Percentiles rank a stretch among this genome's conserved stretches.
phyloP scores from a whole-genome alignment of 192 early-diverging fungal species.

The Gaertneriomyces semiglobifer region DNA sequence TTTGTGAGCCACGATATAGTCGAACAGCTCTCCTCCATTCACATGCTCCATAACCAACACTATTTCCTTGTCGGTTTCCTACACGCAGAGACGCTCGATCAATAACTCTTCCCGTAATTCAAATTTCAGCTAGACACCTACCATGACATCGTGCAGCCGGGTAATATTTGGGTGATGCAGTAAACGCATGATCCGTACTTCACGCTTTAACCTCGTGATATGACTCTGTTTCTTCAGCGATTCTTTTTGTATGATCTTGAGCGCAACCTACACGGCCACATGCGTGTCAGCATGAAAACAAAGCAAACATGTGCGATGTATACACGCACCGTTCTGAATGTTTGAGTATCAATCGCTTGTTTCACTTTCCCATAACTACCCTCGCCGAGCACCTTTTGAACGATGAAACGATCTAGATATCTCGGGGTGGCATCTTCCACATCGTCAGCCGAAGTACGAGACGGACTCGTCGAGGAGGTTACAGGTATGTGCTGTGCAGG shows the following conservation, averaged over 20 bases:
- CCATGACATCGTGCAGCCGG: constrained; percentile 76
- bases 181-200: constrained; percentile 57
- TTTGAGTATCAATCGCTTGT: constrained; percentile 72
- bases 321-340: constrained; percentile 51
- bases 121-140: constrained; percentile 57
- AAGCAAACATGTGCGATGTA: neutral
- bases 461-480: too few relatives aligned
- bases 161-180: constrained; percentile 78
- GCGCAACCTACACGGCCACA: constrained; percentile 44
- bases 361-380: constrained; percentile 97
- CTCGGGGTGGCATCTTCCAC: neutral
- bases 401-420: constrained; percentile 79
- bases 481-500: too few relatives aligned
- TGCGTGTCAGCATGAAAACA: neutral
- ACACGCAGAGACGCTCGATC: too few relatives aligned
- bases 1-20: constrained; percentile 79
- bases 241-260: constrained; percentile 56
- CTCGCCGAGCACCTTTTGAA: constrained; percentile 79
- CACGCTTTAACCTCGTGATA: constrained; percentile 51
- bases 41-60: constrained; percentile 91
- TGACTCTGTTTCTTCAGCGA: constrained; percentile 48
- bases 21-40: constrained; percentile 86
- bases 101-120: constrained; percentile 7
- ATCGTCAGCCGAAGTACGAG: too few relatives aligned
- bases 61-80: constrained; percentile 78